phyloP scores from a whole-genome alignment of 2,329 filamentous ascomycete genomes.

The Didymella pinodella region DNA sequence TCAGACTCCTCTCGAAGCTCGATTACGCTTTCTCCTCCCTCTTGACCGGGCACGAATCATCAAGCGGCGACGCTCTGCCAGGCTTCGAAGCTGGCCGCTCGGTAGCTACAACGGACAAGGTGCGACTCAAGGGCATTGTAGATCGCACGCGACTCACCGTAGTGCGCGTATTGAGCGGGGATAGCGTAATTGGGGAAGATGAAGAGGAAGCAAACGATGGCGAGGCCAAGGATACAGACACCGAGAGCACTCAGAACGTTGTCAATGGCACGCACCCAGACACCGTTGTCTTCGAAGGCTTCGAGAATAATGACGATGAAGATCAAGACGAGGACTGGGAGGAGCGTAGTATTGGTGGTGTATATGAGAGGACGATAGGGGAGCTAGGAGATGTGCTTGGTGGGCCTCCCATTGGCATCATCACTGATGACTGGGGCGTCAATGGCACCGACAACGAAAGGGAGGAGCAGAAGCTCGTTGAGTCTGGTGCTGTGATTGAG shows the following conservation, averaged over 20 bases:
- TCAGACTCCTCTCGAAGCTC: slow-evolving; percentile 76
- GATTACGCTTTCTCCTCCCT: slow-evolving; percentile 85
- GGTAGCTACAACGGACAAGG: slow-evolving; percentile 86
- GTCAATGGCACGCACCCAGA: slow-evolving; percentile 31
- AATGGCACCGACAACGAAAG: slow-evolving; percentile 22
- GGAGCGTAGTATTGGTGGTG: slow-evolving; percentile 59
- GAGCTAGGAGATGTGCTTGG: slow-evolving; percentile 74
- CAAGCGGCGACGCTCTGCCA: slow-evolving; percentile 70
- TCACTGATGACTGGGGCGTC: slow-evolving; percentile 52
- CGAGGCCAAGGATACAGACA: slow-evolving; percentile 44
- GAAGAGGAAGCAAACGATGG: slow-evolving; percentile 30
- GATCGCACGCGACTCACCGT: slow-evolving; percentile 77
- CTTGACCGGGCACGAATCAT: slow-evolving; percentile 70
- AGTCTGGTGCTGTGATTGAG: slow-evolving; percentile 23
- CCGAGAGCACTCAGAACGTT: slow-evolving; percentile 28
- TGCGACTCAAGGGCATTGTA: slow-evolving; percentile 81
- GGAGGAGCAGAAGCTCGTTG: slow-evolving; percentile 24
- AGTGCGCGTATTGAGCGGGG: slow-evolving; percentile 70
- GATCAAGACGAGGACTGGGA: slow-evolving; percentile 53
- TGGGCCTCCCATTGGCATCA: slow-evolving; percentile 56
- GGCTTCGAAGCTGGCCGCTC: slow-evolving; percentile 70
- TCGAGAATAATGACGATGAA: slow-evolving; percentile 54
- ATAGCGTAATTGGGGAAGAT: slow-evolving; percentile 53
- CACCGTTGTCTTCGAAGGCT: slow-evolving; percentile 42
- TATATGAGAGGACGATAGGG: slow-evolving; percentile 82